A percentile compares a stretch with the other conserved stretches of the same genome.
phyloP scores from a whole-genome alignment of 495 filamentous ascomycete genomes.

The Penicillium riverlandense region DNA sequence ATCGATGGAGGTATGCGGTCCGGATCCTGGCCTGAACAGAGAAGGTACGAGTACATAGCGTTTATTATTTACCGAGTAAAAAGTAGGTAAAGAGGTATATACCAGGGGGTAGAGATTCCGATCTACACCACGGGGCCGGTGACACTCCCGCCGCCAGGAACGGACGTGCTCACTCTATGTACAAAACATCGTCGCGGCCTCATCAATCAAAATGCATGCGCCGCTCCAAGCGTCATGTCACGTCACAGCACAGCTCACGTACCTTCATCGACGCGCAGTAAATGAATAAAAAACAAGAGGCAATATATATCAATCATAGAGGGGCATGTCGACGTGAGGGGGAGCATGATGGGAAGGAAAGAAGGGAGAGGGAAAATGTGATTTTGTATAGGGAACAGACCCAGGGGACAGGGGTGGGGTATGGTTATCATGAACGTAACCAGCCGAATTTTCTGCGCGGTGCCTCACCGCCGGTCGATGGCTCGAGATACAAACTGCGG shows the following conservation, averaged over 20 bases:
- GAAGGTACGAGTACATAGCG: too few relatives aligned
- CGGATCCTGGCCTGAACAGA: too few relatives aligned
- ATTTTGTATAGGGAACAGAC: neutral
- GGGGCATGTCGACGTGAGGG: slow-evolving; percentile 21
- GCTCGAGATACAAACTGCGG: slow-evolving; percentile 40
- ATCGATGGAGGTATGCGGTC: neutral
- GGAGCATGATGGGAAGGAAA: slow-evolving; percentile 3
- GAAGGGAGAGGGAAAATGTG: neutral
- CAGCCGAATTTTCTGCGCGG: slow-evolving; percentile 38
- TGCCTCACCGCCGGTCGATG: slow-evolving; percentile 31
- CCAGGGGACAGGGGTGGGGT: neutral
- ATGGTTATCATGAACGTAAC: slow-evolving; percentile 24
- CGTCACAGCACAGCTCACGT: neutral
- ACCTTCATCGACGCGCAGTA: too few relatives aligned
- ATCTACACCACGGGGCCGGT: neutral
- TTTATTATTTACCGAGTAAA: too few relatives aligned
- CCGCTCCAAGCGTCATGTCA: slow-evolving; percentile 10
- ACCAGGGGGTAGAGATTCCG: neutral
- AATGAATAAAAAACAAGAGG: slow-evolving; percentile 6
- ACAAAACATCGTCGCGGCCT: slow-evolving; percentile 11
- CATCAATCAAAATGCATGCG: slow-evolving; percentile 2
- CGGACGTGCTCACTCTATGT: slow-evolving; percentile 14
- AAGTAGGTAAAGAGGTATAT: neutral
- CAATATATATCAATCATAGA: slow-evolving; percentile 21
- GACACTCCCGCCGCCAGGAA: slow-evolving; percentile 4